A percentile compares a stretch with the other conserved stretches of the same genome.
phyloP scores from a whole-genome alignment of 2,329 filamentous ascomycete species.

The Aspergillus brunneoviolaceus region DNA sequence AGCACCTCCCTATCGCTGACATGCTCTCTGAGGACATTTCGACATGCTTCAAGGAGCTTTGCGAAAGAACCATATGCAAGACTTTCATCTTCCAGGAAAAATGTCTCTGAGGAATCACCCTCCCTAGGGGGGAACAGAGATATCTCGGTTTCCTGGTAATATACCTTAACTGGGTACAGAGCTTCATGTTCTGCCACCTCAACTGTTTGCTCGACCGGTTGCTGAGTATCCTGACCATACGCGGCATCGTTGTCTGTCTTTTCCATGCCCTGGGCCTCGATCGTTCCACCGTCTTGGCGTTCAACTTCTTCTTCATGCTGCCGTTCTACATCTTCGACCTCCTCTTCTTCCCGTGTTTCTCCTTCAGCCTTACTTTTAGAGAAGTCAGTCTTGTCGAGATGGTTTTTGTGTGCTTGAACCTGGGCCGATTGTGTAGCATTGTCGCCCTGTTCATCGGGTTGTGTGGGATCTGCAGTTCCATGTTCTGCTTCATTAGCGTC shows the following conservation, averaged over 20 bases:
- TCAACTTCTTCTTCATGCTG: conserved; percentile 10
- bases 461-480: conserved; percentile 5
- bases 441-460: conserved; percentile 9
- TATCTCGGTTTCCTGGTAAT: conserved; percentile 58
- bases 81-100: conserved; percentile 57
- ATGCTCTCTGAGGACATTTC: conserved; percentile 55
- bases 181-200: conserved; percentile 13
- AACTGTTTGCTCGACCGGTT: conserved; percentile 4
- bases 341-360: conserved; percentile 4
- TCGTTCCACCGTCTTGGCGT: neutral
- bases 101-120: conserved; percentile 54
- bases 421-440: conserved; percentile 2
- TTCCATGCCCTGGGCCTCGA: neutral
- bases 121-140: conserved; percentile 58
- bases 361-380: conserved; percentile 10
- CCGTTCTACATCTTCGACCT: conserved; percentile 10
- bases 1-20: conserved; percentile 59
- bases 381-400: conserved; percentile 14
- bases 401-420: conserved; percentile 17
- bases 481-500: conserved; percentile 26
- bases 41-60: conserved; percentile 58
- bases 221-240: neutral
- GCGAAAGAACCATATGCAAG: conserved; percentile 54
- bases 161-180: conserved; percentile 52
- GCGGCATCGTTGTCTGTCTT: neutral